phyloP scores from a whole-genome alignment of 192 early-diverging fungal species.

The Entomortierella beljakovae region DNA sequence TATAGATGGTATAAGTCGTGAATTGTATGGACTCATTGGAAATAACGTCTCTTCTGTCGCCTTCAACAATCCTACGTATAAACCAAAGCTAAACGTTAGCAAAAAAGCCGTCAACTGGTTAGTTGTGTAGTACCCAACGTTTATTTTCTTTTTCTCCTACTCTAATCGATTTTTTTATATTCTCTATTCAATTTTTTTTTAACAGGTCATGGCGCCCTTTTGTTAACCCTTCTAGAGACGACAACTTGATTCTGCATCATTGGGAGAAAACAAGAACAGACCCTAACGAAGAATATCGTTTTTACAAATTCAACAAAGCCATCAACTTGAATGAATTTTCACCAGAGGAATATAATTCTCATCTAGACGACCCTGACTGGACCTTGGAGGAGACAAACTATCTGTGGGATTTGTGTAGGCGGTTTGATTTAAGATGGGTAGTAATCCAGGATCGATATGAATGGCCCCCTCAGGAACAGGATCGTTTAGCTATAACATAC shows the following conservation, averaged over 20 bases:
- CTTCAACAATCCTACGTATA: constrained; percentile 69
- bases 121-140: not conserved
- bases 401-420: constrained; percentile 75
- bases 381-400: constrained; percentile 88
- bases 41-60: constrained; percentile 73
- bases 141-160: not conserved
- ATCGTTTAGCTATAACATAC: constrained; percentile 34
- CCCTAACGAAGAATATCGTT: constrained; percentile 72
- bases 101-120: constrained; percentile 77
- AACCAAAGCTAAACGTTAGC: constrained; percentile 79
- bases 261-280: constrained; percentile 84
- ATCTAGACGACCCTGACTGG: constrained; percentile 83
- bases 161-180: not conserved
- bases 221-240: constrained; percentile 80
- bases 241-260: constrained; percentile 78
- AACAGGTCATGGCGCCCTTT: constrained; percentile 75
- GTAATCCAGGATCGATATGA: constrained; percentile 90
- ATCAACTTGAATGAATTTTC: constrained; percentile 79
- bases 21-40: constrained; percentile 74
- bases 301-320: constrained; percentile 81
- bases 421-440: constrained; percentile 86
- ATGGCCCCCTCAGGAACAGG: constrained; percentile 54
- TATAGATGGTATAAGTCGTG: constrained; percentile 68
- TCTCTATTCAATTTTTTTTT: not conserved
- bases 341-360: constrained; percentile 85